These are phyloP conservation scores for Globisporangium cystogenes DNA, from an alignment of 352 stramenopile genomes.

Conservation along the genomic window DNA sequence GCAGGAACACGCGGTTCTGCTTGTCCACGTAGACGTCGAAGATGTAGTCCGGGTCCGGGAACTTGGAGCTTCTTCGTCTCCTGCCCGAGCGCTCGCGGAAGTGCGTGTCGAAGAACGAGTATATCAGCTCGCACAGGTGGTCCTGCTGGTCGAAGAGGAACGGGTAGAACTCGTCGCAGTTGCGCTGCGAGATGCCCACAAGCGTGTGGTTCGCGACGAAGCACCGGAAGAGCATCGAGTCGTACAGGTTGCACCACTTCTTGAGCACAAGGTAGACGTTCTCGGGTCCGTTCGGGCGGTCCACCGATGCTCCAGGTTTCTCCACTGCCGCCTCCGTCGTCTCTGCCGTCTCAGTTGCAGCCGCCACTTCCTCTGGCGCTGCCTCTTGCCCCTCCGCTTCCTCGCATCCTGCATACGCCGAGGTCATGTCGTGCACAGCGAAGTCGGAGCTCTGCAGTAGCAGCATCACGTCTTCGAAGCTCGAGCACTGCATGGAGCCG, in stretches of 20 bases:
- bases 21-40: slow-evolving; percentile 96
- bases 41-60: slow-evolving; percentile 79
- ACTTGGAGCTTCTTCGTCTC: slow-evolving; percentile 21
- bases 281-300: slow-evolving; percentile 7
- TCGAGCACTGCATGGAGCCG: slow-evolving; percentile 65
- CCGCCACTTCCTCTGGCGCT: too few relatives aligned
- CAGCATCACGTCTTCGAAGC: slow-evolving; percentile 81
- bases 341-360: background rate
- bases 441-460: slow-evolving; percentile 84
- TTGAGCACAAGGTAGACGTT: slow-evolving; percentile 86
- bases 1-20: slow-evolving; percentile 84
- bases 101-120: slow-evolving; percentile 51
- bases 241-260: slow-evolving; percentile 94
- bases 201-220: slow-evolving; percentile 84
- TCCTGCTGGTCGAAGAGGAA: slow-evolving; percentile 83
- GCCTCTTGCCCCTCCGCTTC: slow-evolving; percentile 7
- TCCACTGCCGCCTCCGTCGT: background rate
- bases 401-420: slow-evolving; percentile 69
- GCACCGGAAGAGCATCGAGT: slow-evolving; percentile 95
- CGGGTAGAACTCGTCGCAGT: slow-evolving; percentile 90
- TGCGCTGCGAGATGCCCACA: slow-evolving; percentile 88
- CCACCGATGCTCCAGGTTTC: background rate
- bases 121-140: slow-evolving; percentile 56
- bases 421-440: slow-evolving; percentile 89
- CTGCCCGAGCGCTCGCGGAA: slow-evolving; percentile 25